Evolutionary conservation across 176 grass and related monocot genomes (phyloP), one percentile per base, ranked within the genome.

Genomic region (Eleusine indica): DNA sequence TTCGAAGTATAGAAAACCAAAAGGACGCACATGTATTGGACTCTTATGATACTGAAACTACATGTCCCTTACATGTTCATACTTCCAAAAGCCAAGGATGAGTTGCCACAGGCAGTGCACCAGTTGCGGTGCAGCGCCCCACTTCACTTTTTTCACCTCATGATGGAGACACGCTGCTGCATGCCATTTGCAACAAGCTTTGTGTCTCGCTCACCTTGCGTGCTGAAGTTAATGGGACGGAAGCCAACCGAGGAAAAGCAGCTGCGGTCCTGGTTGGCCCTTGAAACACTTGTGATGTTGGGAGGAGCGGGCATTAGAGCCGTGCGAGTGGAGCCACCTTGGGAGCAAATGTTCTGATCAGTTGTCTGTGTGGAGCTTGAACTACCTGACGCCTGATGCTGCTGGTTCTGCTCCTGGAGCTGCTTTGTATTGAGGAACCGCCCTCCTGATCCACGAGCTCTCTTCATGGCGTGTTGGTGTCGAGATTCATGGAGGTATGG

Each of bases 401-500:
- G 83, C 78, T 83, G 83, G 21, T 46, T 85, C 88, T 91, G 87
- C 76, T 86, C 80, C 32, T 88, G 37, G 4, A 88, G 88, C 89
- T 95, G 86, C 84, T 94, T 96, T 63, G 83, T 91, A 81, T 99
- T 99, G 40, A 99, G 91, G 89, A 99, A 99, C 18, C 93, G 83
- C 52, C 97, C 97, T 64, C 97, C 93, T 17, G 89, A 92, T 87
- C 97, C 97, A 70, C 97, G 90, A 66, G 86, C 93, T 75, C 97
- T 82, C 61, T 99, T 96, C 93, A 99, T 94, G 62, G 97, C 97
- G 38, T 99, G 97, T 12, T 83, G 87, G 71, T 99, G 97, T 15
- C 97, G 93, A 81, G 97, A 99, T 69, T 99, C 97, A 51, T 99
- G 97, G 76, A 99, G 97, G 74, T 99, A 99, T 76, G 97, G 97